Percentiles rank a stretch among this genome's conserved stretches.
Conservation (phyloP, 805 yeast species). For the Cephaloascus fragrans region DNA sequence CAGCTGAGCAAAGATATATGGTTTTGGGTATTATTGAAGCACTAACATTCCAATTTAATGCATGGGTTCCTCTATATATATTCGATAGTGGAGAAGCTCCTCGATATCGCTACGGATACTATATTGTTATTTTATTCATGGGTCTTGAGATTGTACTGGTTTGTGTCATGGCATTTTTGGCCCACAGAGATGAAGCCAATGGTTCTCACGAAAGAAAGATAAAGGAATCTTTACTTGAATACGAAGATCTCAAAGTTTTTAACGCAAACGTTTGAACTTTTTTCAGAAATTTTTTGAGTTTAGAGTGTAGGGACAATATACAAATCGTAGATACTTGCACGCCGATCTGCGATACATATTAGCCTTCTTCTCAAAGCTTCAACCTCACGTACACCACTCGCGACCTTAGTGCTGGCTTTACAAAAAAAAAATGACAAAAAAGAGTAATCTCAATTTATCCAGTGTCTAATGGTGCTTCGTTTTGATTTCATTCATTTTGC, state of each 20-base stretch:
- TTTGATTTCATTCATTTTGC: no score
- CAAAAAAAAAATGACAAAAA: no score
- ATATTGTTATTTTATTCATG: neutral
- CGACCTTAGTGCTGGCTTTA: no score
- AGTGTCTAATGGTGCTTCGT: no score
- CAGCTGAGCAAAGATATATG: neutral
- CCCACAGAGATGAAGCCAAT: neutral
- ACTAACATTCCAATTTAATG: conserved; percentile 3
- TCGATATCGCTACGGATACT: conserved; percentile 3
- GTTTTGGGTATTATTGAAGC: conserved; percentile 3
- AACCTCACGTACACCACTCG: no score
- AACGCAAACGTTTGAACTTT: no score
- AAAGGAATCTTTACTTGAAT: neutral
- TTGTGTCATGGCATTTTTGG: neutral
- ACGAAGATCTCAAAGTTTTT: neutral
- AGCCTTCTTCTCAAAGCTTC: no score
- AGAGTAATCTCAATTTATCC: no score
- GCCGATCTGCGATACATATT: no score
- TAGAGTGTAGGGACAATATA: no score
- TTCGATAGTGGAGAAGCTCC: conserved; percentile 3
- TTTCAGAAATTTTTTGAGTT: no score
- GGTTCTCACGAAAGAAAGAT: neutral
- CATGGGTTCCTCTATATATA: conserved; percentile 3
- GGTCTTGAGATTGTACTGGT: neutral
- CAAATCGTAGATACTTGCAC: no score